Percentiles rank a stretch among this genome's conserved stretches.
phyloP scores from a whole-genome alignment of 352 stramenopile genomes.

The Pythium aristosporum region DNA sequence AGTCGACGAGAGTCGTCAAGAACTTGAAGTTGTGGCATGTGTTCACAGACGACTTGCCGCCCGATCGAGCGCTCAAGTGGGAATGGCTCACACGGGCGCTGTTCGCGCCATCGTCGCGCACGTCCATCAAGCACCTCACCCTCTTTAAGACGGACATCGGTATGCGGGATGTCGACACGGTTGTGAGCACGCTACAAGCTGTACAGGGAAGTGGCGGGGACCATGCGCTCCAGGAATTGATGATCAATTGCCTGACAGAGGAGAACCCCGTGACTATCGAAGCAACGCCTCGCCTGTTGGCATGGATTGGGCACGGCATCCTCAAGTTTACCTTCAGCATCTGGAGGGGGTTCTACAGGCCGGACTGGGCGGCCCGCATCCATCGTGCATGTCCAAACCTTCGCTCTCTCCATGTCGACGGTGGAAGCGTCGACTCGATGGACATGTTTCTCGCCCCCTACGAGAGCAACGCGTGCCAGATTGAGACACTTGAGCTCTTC shows the following conservation, averaged over 20 bases:
- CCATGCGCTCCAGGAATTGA: constrained; percentile 7
- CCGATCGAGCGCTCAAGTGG: constrained; percentile 9
- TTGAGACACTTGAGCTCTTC: constrained; percentile 7
- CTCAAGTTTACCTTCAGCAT: constrained; percentile 5
- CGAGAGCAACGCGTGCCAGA: constrained; percentile 6
- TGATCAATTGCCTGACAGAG: not conserved
- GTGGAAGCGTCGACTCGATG: constrained; percentile 12
- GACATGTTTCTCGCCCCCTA: constrained; percentile 19
- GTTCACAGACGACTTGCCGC: constrained; percentile 9
- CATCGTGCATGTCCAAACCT: constrained; percentile 4
- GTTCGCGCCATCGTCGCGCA: not conserved
- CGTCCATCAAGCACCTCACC: constrained; percentile 22
- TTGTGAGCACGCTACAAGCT: not conserved
- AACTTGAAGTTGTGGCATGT: constrained; percentile 17
- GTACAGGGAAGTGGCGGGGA: not conserved
- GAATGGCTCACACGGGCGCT: constrained; percentile 6
- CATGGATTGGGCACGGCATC: not conserved
- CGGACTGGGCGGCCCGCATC: not conserved
- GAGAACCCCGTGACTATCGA: constrained; percentile 1
- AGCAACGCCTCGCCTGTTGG: not conserved
- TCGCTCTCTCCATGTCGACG: constrained; percentile 4
- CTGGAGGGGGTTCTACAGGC: constrained; percentile 1
- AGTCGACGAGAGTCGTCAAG: constrained; percentile 6
- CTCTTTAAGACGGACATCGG: constrained; percentile 12
- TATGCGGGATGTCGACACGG: not conserved